A percentile compares a stretch with the other conserved stretches of the same genome.
Evolutionary conservation across 108 stramenopile genomes (phyloP).

Genomic region (Seminavis robusta): DNA sequence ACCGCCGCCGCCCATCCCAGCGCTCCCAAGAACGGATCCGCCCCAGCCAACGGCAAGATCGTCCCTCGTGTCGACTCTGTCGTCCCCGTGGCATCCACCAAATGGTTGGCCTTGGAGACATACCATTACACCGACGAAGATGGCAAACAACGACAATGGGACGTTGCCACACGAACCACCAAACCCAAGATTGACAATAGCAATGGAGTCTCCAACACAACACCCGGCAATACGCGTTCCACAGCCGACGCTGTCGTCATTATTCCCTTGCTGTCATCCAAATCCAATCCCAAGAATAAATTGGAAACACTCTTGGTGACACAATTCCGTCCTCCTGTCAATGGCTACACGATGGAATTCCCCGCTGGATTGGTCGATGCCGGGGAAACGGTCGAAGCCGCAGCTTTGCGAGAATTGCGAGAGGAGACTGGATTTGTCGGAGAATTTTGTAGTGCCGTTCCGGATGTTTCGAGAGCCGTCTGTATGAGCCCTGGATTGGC

Average conservation of each 20-base stretch:
- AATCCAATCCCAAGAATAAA: conserved; percentile 6
- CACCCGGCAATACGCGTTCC: conserved; percentile 1
- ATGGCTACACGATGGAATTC: conserved; percentile 55
- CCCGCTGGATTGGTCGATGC: conserved; percentile 81
- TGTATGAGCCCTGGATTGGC: conserved; percentile 66
- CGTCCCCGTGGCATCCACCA: conserved; percentile 17
- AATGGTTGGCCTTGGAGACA: conserved; percentile 17
- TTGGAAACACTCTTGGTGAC: conserved; percentile 49
- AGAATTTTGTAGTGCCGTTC: conserved; percentile 19
- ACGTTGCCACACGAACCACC: conserved; percentile 59
- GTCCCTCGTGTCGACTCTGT: conserved; percentile 7
- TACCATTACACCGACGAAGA: conserved; percentile 36
- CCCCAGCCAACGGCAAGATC: neutral
- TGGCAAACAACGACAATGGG: conserved; percentile 44
- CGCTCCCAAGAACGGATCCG: too few species aligned
- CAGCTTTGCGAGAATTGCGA: conserved; percentile 57
- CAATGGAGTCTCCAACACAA: too few species aligned
- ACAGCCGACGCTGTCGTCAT: conserved; percentile 71
- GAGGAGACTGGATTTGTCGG: conserved; percentile 79
- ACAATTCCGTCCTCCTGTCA: conserved; percentile 71
- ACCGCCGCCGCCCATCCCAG: too few species aligned
- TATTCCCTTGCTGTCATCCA: conserved; percentile 43
- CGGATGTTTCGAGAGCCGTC: conserved; percentile 18
- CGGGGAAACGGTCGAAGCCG: conserved; percentile 44
- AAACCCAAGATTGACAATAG: conserved; percentile 17